phyloP scores from a whole-genome alignment of 345 rosid species.

The Camelina sativa region DNA sequence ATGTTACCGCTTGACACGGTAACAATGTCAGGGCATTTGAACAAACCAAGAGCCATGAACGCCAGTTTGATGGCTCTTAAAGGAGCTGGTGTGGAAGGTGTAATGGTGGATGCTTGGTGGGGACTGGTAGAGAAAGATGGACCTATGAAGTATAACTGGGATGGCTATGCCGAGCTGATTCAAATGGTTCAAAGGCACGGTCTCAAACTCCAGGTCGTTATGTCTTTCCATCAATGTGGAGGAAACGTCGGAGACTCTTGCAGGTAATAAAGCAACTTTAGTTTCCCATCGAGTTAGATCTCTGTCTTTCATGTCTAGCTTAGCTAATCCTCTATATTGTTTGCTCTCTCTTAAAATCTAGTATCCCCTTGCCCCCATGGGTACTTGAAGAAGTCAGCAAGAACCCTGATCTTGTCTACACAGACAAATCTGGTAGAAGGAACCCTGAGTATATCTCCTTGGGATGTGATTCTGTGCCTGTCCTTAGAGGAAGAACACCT shows the following conservation, averaged over 20 bases:
- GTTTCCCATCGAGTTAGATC: slow-evolving; percentile 7
- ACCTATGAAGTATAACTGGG: slow-evolving; percentile 91
- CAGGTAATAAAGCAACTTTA: slow-evolving; percentile 62
- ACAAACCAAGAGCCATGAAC: slow-evolving; percentile 85
- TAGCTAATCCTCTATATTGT: slow-evolving; percentile 31
- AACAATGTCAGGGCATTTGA: slow-evolving; percentile 66
- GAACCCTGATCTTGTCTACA: slow-evolving; percentile 90
- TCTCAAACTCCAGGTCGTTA: slow-evolving; percentile 85
- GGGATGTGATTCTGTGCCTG: slow-evolving; percentile 86
- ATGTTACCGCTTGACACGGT: slow-evolving; percentile 93
- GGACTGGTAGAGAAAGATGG: slow-evolving; percentile 97
- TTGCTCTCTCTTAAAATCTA: slow-evolving; percentile 39
- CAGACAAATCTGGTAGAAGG: slow-evolving; percentile 89
- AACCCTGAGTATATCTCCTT: slow-evolving; percentile 91
- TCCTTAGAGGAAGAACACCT: slow-evolving; percentile 88
- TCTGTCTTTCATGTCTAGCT: slow-evolving; percentile 25
- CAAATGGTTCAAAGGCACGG: slow-evolving; percentile 86
- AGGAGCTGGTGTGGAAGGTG: slow-evolving; percentile 94
- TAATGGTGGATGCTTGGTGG: slow-evolving; percentile 99
- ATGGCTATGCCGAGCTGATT: slow-evolving; percentile 89
- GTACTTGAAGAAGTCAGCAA: slow-evolving; percentile 91
- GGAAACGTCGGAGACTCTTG: slow-evolving; percentile 99
- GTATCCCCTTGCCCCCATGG: slow-evolving; percentile 98
- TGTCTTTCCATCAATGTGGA: slow-evolving; percentile 99
- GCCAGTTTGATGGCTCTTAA: slow-evolving; percentile 94